phyloP scores from a whole-genome alignment of 148 eudicot species.

The Chenopodium suecicum region DNA sequence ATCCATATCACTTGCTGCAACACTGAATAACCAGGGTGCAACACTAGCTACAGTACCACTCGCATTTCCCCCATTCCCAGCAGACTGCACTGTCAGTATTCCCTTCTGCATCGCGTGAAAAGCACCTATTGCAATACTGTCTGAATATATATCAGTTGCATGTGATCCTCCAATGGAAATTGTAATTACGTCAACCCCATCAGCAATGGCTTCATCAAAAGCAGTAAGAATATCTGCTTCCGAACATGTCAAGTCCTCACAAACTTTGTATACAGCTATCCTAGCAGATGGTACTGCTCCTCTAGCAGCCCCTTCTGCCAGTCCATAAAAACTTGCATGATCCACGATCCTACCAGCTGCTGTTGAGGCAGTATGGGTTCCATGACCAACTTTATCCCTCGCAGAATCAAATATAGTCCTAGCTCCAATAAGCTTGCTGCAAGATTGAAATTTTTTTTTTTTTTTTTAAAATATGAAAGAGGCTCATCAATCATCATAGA shows the following conservation, averaged over 20 bases:
- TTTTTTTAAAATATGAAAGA: background rate
- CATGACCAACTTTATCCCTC: conserved; percentile 47
- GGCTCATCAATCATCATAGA: no score
- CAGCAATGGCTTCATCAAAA: conserved; percentile 56
- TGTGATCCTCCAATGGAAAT: conserved; percentile 30
- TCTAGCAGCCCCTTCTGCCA: conserved; percentile 46
- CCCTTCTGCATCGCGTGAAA: conserved; percentile 48
- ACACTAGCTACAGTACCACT: conserved; percentile 16
- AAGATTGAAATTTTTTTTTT: background rate
- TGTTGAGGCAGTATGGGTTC: conserved; percentile 58
- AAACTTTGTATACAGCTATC: conserved; percentile 50
- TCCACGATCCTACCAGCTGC: conserved; percentile 44
- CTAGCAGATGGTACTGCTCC: conserved; percentile 57
- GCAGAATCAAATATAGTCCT: conserved; percentile 24
- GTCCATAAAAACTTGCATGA: conserved; percentile 34
- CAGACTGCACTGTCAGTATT: conserved; percentile 36
- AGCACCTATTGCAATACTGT: conserved; percentile 36
- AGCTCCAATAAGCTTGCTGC: conserved; percentile 65
- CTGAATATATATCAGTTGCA: background rate
- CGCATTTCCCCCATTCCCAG: conserved; percentile 23
- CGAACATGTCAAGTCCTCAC: conserved; percentile 11
- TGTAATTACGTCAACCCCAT: conserved; percentile 59
- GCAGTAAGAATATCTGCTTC: conserved; percentile 32
- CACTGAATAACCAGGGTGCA: conserved; percentile 51
- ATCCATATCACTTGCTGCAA: conserved; percentile 37